Evolutionary conservation across 441 rosid genomes (phyloP).

Genomic region (Gossypium laxum): DNA sequence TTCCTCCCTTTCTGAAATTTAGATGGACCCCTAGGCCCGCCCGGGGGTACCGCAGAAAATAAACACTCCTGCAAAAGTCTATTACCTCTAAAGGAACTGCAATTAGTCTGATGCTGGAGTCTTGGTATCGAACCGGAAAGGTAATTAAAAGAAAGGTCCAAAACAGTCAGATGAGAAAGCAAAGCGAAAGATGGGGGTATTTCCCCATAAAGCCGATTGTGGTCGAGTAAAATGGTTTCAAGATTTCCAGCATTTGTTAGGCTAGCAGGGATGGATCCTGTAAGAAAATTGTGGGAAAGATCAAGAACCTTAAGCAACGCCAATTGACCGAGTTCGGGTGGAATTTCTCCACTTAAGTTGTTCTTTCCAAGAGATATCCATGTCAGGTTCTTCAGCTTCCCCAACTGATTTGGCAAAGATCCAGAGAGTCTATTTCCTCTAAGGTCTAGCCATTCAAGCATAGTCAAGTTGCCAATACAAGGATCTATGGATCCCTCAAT

Average conservation of each 20-base stretch:
- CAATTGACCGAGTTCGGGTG: constrained; percentile 35
- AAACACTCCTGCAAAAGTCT: constrained; percentile 27
- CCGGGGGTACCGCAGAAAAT: constrained; percentile 11
- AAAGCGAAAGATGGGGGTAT: constrained; percentile 44
- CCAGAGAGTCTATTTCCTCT: constrained; percentile 36
- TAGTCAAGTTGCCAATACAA: constrained; percentile 32
- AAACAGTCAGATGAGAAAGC: constrained; percentile 29
- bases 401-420: constrained; percentile 35
- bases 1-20: constrained; percentile 23
- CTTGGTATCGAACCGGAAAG: constrained; percentile 44
- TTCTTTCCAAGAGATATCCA: constrained; percentile 41
- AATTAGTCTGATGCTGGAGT: constrained; percentile 25
- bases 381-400: constrained; percentile 29
- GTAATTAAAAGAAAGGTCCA: constrained; percentile 50
- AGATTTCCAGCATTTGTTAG: constrained; percentile 34
- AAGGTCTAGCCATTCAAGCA: constrained; percentile 38
- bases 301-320: constrained; percentile 38
- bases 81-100: constrained; percentile 37
- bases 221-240: constrained; percentile 35
- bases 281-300: constrained; percentile 45
- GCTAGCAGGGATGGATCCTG: constrained; percentile 43
- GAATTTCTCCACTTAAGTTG: constrained; percentile 42
- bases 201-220: constrained; percentile 46
- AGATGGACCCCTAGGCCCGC: constrained; percentile 12
- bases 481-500: constrained; percentile 36